These are phyloP conservation scores for Moesziomyces sp. DNA, from an alignment of 1,284 basidiomycete genomes.

Conservation along the genomic window DNA sequence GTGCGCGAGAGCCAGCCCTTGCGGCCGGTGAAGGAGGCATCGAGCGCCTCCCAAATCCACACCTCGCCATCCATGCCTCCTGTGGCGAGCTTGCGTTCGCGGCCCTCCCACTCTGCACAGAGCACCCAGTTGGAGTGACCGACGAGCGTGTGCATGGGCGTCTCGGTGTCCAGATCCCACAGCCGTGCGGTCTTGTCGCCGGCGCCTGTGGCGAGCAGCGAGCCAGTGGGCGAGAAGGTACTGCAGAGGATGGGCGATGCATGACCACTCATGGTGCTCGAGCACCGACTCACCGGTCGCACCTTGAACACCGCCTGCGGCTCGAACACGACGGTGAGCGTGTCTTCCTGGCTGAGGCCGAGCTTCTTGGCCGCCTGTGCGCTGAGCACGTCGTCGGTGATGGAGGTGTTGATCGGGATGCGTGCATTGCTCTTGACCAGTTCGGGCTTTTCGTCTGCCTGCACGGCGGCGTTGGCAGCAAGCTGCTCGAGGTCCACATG, in stretches of 20 bases:
- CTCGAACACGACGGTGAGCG: slow-evolving; percentile 64
- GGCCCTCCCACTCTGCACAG: slow-evolving; percentile 95
- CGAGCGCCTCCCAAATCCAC: slow-evolving; percentile 64
- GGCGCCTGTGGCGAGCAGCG: slow-evolving; percentile 89
- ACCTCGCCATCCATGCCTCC: slow-evolving; percentile 70
- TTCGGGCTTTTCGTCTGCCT: slow-evolving; percentile 16
- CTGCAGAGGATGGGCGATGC: slow-evolving; percentile 93
- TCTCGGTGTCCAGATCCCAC: slow-evolving; percentile 95
- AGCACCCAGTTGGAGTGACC: slow-evolving; percentile 97
- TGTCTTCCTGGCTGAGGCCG: slow-evolving; percentile 63
- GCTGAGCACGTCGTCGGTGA: slow-evolving; percentile 58
- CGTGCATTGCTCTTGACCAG: slow-evolving; percentile 51
- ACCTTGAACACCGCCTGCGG: slow-evolving; percentile 97
- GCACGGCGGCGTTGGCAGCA: slow-evolving; percentile 16
- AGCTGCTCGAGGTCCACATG: slow-evolving; percentile 57
- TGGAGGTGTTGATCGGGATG: slow-evolving; percentile 55
- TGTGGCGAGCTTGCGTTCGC: slow-evolving; percentile 88
- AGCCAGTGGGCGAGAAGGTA: slow-evolving; percentile 92
- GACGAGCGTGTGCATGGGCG: slow-evolving; percentile 84
- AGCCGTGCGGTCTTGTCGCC: slow-evolving; percentile 92
- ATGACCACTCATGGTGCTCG: slow-evolving; percentile 85
- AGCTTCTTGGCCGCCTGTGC: slow-evolving; percentile 55
- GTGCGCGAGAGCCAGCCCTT: slow-evolving; percentile 57
- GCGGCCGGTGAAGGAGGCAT: slow-evolving; percentile 46
- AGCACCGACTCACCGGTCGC: slow-evolving; percentile 89